Percentiles rank a stretch among this genome's conserved stretches.
Evolutionary conservation across 2,329 filamentous ascomycete species (phyloP).

Genomic region (Fusarium longipes): DNA sequence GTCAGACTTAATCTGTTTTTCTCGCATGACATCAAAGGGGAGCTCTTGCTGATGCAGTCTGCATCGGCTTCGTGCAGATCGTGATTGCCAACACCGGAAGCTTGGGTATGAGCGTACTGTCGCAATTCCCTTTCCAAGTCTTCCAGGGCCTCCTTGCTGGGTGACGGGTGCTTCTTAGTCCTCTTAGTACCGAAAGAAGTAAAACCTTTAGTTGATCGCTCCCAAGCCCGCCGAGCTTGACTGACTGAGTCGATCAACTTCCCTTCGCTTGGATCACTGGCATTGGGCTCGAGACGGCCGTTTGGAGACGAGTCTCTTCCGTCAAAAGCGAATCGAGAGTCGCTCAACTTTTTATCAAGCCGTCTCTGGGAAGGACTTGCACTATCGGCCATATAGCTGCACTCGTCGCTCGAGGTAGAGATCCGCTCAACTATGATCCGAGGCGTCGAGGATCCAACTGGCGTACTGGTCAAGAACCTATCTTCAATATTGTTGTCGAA

Average conservation of each 20-base stretch:
- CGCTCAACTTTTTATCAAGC: conserved; percentile 1
- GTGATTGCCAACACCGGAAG: conserved; percentile 20
- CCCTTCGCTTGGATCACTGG: not conserved
- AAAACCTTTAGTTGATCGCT: not conserved
- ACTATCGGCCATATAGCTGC: conserved; percentile 22
- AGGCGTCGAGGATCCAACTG: conserved; percentile 55
- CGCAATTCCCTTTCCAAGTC: conserved; percentile 53
- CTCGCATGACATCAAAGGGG: conserved; percentile 43
- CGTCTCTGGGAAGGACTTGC: conserved; percentile 11
- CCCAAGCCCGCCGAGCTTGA: conserved; percentile 15
- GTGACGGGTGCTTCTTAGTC: conserved; percentile 60
- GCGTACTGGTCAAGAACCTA: conserved; percentile 52
- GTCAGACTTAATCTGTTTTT: conserved; percentile 45
- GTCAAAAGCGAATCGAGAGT: not conserved
- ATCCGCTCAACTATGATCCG: conserved; percentile 43
- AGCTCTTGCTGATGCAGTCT: conserved; percentile 22
- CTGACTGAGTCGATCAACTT: conserved; percentile 17
- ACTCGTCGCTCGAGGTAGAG: conserved; percentile 27
- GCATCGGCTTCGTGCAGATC: conserved; percentile 50
- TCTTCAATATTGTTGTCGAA: conserved; percentile 55
- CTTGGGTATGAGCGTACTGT: conserved; percentile 46
- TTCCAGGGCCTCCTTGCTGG: conserved; percentile 56
- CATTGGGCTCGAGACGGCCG: not conserved
- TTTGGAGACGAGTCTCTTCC: not conserved
- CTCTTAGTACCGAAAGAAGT: conserved; percentile 20